phyloP scores from a whole-genome alignment of 176 grass and related monocot species.

The Ensete glaucum region DNA sequence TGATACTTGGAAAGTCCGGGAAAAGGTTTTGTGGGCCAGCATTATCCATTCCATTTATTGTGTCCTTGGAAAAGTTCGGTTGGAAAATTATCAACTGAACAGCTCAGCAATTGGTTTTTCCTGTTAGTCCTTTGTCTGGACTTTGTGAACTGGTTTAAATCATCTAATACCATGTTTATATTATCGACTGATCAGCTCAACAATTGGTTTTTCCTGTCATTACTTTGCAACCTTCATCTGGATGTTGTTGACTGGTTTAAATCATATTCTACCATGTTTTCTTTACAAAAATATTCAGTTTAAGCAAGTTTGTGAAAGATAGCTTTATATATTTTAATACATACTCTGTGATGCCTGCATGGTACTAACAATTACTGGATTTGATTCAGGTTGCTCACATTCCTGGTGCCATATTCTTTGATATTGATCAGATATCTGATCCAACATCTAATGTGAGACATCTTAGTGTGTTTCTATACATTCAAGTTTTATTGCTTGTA shows the following conservation, averaged over 20 bases:
- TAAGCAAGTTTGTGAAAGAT: not conserved
- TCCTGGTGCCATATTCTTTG: conserved; percentile 70
- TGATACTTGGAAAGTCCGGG: too few relatives aligned
- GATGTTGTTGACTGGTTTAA: not conserved
- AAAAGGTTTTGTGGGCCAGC: too few relatives aligned
- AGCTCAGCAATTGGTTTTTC: not conserved
- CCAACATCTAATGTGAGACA: conserved; percentile 53
- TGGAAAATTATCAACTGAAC: not conserved
- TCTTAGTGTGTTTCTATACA: conserved; percentile 10
- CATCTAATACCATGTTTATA: too few relatives aligned
- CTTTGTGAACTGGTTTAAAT: not conserved
- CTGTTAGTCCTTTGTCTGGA: not conserved
- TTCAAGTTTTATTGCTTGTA: not conserved
- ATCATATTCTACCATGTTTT: not conserved
- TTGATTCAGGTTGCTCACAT: conserved; percentile 58
- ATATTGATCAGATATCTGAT: conserved; percentile 69
- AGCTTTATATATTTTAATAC: not conserved
- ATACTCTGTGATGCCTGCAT: conserved; percentile 5
- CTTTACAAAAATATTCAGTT: not conserved
- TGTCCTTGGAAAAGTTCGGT: not conserved
- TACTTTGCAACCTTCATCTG: not conserved
- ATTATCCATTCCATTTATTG: too few relatives aligned
- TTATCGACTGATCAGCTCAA: not conserved
- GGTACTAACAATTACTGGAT: not conserved
- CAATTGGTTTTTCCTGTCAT: not conserved